These are phyloP conservation scores for Talinum fruticosum DNA, from an alignment of 148 eudicot species.

Conservation along the genomic window DNA sequence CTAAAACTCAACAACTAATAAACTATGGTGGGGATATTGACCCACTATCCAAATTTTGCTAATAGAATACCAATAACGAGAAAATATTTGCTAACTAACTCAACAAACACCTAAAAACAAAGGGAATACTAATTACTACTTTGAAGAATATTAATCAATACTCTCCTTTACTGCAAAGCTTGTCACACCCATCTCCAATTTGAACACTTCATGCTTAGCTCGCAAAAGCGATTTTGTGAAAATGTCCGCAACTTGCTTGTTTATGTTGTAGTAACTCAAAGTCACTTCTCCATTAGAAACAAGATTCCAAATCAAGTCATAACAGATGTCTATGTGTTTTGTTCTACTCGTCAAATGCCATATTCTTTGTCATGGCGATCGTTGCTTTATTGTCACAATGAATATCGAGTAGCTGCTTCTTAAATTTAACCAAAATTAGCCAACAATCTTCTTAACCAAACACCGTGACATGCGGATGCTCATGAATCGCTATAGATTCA, in stretches of 20 bases:
- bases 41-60: neutral
- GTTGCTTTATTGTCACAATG: conserved; percentile 16
- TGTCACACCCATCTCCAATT: conserved; percentile 7
- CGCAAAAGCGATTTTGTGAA: neutral
- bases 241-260: neutral
- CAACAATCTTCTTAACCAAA: neutral
- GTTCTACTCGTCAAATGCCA: neutral
- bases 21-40: neutral
- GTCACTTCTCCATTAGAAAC: neutral
- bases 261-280: neutral
- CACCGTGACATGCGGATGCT: neutral
- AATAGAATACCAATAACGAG: neutral
- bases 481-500: neutral
- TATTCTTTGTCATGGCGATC: conserved; percentile 15
- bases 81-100: neutral
- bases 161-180: conserved; percentile 10
- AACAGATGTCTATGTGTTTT: conserved; percentile 5
- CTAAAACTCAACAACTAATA: neutral
- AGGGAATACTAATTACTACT: neutral
- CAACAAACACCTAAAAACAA: neutral
- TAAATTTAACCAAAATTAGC: conserved; percentile 2
- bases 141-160: neutral
- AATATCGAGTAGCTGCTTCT: neutral
- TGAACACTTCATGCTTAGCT: neutral
- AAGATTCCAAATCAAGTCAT: neutral